phyloP scores from a whole-genome alignment of 495 filamentous ascomycete genomes.

The Penicillium psychrofluorescens region DNA sequence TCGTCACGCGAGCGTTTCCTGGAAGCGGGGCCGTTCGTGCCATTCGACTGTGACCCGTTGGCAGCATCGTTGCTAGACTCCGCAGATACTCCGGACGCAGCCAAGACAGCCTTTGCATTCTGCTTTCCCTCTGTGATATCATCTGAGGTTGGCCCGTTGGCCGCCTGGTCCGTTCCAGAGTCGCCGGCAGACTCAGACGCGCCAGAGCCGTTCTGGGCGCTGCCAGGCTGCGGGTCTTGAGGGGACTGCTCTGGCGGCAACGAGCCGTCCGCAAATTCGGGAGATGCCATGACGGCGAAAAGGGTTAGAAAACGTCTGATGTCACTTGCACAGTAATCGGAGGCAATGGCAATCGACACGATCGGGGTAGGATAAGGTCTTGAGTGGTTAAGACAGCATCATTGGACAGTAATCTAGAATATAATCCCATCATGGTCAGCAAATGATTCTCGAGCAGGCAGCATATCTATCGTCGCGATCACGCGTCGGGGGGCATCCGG shows the following conservation, averaged over 20 bases:
- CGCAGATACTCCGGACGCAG: slow-evolving; percentile 37
- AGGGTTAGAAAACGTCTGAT: slow-evolving; percentile 4
- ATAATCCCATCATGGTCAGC: slow-evolving; percentile 11
- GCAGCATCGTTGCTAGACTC: slow-evolving; percentile 23
- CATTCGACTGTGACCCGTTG: slow-evolving; percentile 14
- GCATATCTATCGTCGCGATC: slow-evolving; percentile 8
- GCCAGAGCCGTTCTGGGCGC: slow-evolving; percentile 17
- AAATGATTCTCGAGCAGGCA: slow-evolving; percentile 1
- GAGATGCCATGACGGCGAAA: slow-evolving; percentile 30
- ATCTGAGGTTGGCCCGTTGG: slow-evolving; percentile 27
- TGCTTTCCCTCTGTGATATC: slow-evolving; percentile 50
- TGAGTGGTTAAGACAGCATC: slow-evolving; percentile 27
- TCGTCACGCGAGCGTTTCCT: slow-evolving; percentile 58
- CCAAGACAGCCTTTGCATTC: slow-evolving; percentile 50
- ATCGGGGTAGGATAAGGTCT: slow-evolving; percentile 8
- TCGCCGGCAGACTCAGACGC: slow-evolving; percentile 16
- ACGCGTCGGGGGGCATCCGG: slow-evolving; percentile 1
- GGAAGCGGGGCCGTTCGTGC: slow-evolving; percentile 34
- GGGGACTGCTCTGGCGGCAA: slow-evolving; percentile 18
- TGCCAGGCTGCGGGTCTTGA: slow-evolving; percentile 17
- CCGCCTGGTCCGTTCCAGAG: slow-evolving; percentile 13
- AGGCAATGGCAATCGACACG: slow-evolving; percentile 12
- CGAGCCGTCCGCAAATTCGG: slow-evolving; percentile 18
- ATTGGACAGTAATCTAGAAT: slow-evolving; percentile 19
- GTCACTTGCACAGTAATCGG: slow-evolving; percentile 16